Evolutionary conservation across 78 protist genomes (phyloP).

Genomic region (Creolimax fragrantissima): DNA sequence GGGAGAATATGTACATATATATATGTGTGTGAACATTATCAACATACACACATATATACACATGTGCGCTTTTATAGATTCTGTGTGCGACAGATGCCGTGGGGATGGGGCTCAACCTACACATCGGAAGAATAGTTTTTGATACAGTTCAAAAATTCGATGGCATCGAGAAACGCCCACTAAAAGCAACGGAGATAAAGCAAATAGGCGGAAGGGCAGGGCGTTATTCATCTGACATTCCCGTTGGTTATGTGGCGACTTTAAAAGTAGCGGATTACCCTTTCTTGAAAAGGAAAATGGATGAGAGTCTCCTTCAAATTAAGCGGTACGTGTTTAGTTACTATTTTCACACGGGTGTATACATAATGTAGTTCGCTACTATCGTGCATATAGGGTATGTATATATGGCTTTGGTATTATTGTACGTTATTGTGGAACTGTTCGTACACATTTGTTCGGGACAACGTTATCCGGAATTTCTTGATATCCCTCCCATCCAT

Average conservation of each 20-base stretch:
- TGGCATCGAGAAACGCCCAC: neutral
- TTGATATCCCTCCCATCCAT: too few relatives aligned
- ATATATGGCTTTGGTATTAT: too few relatives aligned
- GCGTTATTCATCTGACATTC: neutral
- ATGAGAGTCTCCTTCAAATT: neutral
- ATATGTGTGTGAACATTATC: neutral
- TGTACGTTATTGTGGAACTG: too few relatives aligned
- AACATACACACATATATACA: neutral
- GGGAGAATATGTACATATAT: neutral
- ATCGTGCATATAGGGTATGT: too few relatives aligned
- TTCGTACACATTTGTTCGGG: too few relatives aligned
- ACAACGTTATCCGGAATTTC: too few relatives aligned
- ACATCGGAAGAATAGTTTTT: constrained; percentile 41
- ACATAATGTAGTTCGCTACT: too few relatives aligned
- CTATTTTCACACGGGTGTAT: too few relatives aligned
- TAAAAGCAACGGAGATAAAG: neutral
- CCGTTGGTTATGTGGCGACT: neutral
- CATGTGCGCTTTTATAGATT: neutral
- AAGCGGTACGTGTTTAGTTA: neutral
- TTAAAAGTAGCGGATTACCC: neutral
- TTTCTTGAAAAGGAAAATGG: neutral
- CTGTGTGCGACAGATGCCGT: constrained; percentile 69
- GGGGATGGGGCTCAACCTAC: constrained; percentile 65
- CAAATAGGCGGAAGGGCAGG: constrained; percentile 58
- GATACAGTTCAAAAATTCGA: constrained; percentile 22